These are phyloP conservation scores for Warburgia ugandensis DNA, from an alignment of 164 flowering plant species.

Conservation along the genomic window DNA sequence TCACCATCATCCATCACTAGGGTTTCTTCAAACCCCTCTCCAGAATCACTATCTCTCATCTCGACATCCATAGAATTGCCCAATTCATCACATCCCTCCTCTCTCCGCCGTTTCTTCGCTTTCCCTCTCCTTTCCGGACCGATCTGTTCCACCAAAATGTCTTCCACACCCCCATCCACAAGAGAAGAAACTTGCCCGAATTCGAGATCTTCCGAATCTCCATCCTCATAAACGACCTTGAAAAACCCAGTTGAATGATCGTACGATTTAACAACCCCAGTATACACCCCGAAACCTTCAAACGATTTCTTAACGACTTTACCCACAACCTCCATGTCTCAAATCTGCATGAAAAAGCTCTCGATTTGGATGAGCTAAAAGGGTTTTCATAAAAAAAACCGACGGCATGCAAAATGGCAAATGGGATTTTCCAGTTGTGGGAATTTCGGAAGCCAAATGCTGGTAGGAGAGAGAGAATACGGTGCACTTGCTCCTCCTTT, in stretches of 20 bases:
- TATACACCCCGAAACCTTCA: slow-evolving; percentile 35
- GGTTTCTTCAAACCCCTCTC: slow-evolving; percentile 1
- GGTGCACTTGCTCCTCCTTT: too few species aligned
- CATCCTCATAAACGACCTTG: slow-evolving; percentile 47
- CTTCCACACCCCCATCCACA: slow-evolving; percentile 14
- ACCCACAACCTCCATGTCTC: slow-evolving; percentile 72
- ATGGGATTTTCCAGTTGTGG: too few species aligned
- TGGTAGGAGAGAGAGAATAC: too few species aligned
- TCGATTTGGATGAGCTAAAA: too few species aligned
- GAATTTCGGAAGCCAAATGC: too few species aligned
- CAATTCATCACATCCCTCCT: not conserved
- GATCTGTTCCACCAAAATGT: slow-evolving; percentile 4
- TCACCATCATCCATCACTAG: slow-evolving; percentile 1
- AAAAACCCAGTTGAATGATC: slow-evolving; percentile 39
- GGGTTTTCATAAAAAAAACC: too few species aligned
- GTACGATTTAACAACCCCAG: slow-evolving; percentile 44
- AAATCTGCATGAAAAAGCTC: too few species aligned
- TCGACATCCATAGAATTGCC: slow-evolving; percentile 4
- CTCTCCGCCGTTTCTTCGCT: slow-evolving; percentile 33
- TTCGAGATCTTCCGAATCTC: slow-evolving; percentile 55
- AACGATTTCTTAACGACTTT: slow-evolving; percentile 43
- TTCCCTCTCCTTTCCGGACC: slow-evolving; percentile 20
- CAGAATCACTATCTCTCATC: slow-evolving; percentile 6
- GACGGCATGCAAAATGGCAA: too few species aligned
- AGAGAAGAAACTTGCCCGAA: slow-evolving; percentile 25